Evolutionary conservation across 108 stramenopile species (phyloP).

Genomic region (Cyclotella cryptica): DNA sequence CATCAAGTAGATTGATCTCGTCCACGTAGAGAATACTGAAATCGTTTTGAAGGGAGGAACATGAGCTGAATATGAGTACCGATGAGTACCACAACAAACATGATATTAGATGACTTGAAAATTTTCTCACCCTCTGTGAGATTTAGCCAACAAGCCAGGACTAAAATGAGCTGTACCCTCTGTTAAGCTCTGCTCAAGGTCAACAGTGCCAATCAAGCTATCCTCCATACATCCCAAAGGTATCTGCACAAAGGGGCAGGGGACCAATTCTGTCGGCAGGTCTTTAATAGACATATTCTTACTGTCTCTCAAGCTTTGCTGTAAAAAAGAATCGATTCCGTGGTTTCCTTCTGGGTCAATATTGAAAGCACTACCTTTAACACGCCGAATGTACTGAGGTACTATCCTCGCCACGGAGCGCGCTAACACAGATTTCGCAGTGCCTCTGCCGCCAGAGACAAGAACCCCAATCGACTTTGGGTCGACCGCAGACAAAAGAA

Average conservation of each 20-base stretch:
- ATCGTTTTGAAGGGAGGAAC: conserved; percentile 43
- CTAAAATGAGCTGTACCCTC: conserved; percentile 66
- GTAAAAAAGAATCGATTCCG: conserved; percentile 60
- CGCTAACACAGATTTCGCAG: conserved; percentile 73
- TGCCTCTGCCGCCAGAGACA: conserved; percentile 72
- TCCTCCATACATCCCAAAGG: conserved; percentile 81
- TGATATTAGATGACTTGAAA: background rate
- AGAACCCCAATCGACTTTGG: conserved; percentile 71
- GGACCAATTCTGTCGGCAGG: conserved; percentile 66
- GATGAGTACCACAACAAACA: background rate
- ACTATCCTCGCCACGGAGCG: conserved; percentile 64
- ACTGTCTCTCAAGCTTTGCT: conserved; percentile 37
- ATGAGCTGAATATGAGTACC: too few relatives aligned
- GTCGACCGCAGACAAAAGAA: conserved; percentile 68
- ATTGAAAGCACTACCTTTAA: conserved; percentile 61
- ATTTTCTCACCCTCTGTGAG: conserved; percentile 55
- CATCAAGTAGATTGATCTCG: conserved; percentile 79
- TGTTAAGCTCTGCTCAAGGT: conserved; percentile 65
- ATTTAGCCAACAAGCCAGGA: conserved; percentile 72
- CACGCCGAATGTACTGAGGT: conserved; percentile 59
- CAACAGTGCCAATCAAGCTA: conserved; percentile 68
- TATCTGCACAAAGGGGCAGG: conserved; percentile 70
- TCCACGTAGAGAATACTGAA: conserved; percentile 73
- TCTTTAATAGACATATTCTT: conserved; percentile 41
- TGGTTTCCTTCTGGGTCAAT: conserved; percentile 57